phyloP scores from a whole-genome alignment of 352 stramenopile species.

The Globisporangium carolinianum region DNA sequence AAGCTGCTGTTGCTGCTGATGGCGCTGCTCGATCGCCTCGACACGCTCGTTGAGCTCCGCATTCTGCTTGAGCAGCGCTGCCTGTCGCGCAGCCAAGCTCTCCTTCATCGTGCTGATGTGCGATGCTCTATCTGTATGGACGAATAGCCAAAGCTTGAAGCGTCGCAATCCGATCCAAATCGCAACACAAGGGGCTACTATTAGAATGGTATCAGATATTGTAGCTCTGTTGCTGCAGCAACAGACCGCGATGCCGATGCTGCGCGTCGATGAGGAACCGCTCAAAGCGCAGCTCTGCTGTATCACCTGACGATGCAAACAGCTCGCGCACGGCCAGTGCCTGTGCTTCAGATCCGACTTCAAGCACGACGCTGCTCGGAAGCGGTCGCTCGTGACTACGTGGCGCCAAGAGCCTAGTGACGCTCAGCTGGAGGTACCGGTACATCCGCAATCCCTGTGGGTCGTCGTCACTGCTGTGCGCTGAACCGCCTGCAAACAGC shows the following conservation, averaged over 20 bases:
- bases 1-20: constrained; percentile 40
- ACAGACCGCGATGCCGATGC: constrained; percentile 28
- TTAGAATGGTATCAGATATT: too few species aligned
- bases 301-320: constrained; percentile 16
- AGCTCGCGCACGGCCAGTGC: constrained; percentile 33
- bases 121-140: not conserved
- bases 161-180: too few species aligned
- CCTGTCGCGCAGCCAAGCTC: constrained; percentile 47
- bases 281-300: constrained; percentile 18
- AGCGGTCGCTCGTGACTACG: not conserved
- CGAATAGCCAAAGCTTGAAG: not conserved
- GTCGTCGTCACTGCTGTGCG: constrained; percentile 1
- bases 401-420: constrained; percentile 24
- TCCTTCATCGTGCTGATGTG: constrained; percentile 37
- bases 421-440: constrained; percentile 22
- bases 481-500: constrained; percentile 51
- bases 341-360: constrained; percentile 54
- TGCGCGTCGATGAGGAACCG: constrained; percentile 32
- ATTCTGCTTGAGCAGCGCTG: constrained; percentile 54
- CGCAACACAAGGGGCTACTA: too few species aligned
- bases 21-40: constrained; percentile 55
- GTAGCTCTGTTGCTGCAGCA: constrained; percentile 15
- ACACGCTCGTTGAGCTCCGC: constrained; percentile 58
- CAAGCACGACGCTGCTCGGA: constrained; percentile 25
- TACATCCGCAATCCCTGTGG: constrained; percentile 52